Base-by-base conservation (phyloP, 805 yeast genomes). In the Wickerhamiella occidentalis region DNA sequence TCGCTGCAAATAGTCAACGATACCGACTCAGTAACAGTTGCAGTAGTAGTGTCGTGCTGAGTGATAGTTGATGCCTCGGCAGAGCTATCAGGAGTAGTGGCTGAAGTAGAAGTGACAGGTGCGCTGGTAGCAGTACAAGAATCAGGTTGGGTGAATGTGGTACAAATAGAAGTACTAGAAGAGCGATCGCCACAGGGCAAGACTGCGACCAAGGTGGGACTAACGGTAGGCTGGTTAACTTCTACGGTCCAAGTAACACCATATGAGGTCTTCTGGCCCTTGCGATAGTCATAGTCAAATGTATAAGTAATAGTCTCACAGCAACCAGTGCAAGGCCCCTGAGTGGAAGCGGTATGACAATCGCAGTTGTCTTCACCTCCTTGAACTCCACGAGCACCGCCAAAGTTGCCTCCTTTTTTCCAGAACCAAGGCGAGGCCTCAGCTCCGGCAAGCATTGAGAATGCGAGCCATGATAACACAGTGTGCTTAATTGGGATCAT, bases 311-410 rank as follows among this genome's bases (percentile, higher is more conserved):
- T 59, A 3, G 42, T 49, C 13, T 57, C 59, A 47, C 66, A 63
- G 53, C 66, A 63, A 12, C 65, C 66, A 12, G 49, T 17, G 50
- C 66, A 62, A 9, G 25, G 35, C 12, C 38, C 47, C 40, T 43
- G 47, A 18, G 47, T 40, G 33, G 47, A 9, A 3, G 40, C 44
- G 17, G 45, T 23, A 22, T 47, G 41, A 15, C 47, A 43, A 12
- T 30, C 17, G 18, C 49, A 33, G 36, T 51, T 40, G 40, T 54
- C 50, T 15, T 40, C 21, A 6, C 44, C 44, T 12, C 44, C 44
- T 6, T 15, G 17, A 15, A 25, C 29, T 15, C 44, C 44, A 7
- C 25, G 17, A 13, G 17, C 47, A 3, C 22, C 19, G 30, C 26
- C 36, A 17, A 13, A 5, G 15, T 17, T 22, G 5, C 48, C 48